phyloP scores from a whole-genome alignment of 306 rosid species.

The Cucumis cinereus region DNA sequence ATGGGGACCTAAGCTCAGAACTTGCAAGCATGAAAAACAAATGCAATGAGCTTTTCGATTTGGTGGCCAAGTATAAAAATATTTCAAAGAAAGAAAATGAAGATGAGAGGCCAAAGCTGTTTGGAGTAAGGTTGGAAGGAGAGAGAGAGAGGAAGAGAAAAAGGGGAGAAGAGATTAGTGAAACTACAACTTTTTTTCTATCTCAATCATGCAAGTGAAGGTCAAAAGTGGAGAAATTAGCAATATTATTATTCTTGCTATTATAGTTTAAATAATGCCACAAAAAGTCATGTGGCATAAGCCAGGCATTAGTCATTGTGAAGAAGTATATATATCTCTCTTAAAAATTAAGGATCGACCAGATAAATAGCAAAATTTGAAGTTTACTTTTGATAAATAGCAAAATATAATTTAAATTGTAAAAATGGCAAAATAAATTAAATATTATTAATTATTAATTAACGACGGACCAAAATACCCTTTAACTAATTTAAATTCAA shows the following conservation, averaged over 20 bases:
- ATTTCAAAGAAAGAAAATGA: conserved; percentile 11
- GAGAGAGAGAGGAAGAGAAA: conserved; percentile 50
- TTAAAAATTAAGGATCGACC: too few species aligned
- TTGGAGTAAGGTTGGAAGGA: conserved; percentile 78
- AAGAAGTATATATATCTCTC: not conserved
- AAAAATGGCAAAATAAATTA: too few species aligned
- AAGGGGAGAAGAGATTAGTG: conserved; percentile 37
- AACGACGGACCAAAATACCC: too few species aligned
- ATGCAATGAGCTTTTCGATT: conserved; percentile 57
- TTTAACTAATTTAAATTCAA: too few species aligned
- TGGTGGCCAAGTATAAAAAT: conserved; percentile 36
- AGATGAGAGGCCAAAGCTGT: conserved; percentile 55
- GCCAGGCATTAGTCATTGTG: not conserved
- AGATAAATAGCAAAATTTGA: too few species aligned
- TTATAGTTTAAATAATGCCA: not conserved
- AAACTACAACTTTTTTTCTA: conserved; percentile 44
- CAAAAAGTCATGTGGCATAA: not conserved
- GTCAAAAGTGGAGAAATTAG: not conserved
- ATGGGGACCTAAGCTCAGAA: conserved; percentile 46
- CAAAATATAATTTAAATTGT: too few species aligned
- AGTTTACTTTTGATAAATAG: too few species aligned
- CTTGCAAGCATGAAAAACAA: conserved; percentile 48
- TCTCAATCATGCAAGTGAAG: conserved; percentile 68
- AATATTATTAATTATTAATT: too few species aligned
- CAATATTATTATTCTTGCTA: not conserved